Conservation (phyloP, 1,139 yeast genomes). For the Magnusiomyces ingens region DNA sequence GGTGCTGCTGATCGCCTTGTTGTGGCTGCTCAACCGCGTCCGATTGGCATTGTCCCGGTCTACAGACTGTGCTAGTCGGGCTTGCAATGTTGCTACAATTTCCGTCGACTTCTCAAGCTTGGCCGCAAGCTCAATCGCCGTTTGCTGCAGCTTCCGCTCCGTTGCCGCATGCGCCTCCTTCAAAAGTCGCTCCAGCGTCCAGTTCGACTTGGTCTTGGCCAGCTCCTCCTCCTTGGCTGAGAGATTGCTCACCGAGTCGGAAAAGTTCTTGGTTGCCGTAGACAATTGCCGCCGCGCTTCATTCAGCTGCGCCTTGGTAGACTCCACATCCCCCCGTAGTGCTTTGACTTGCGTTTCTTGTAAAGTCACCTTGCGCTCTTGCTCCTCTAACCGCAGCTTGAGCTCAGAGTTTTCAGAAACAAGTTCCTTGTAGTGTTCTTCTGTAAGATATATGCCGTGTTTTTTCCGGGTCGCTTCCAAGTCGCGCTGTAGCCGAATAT, state of each 20-base stretch:
- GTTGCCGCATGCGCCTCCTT: conserved; percentile 31
- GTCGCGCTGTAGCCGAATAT: conserved; percentile 55
- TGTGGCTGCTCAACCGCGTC: conserved; percentile 17
- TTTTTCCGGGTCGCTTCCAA: conserved; percentile 54
- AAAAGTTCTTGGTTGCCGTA: conserved; percentile 17
- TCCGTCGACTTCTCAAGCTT: conserved; percentile 3
- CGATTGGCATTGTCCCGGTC: conserved; percentile 18
- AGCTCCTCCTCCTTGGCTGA: conserved; percentile 21
- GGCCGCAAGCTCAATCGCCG: conserved; percentile 4
- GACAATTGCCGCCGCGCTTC: conserved; percentile 27
- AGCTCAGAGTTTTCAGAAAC: conserved; percentile 8
- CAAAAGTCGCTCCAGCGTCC: conserved; percentile 24
- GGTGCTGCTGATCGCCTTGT: conserved; percentile 12
- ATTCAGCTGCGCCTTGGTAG: conserved; percentile 23
- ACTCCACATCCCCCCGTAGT: conserved; percentile 30
- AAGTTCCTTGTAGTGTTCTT: conserved; percentile 43
- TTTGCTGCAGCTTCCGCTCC: conserved; percentile 25
- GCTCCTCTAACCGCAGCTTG: conserved; percentile 35
- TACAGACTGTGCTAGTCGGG: not conserved
- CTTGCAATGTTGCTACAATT: not conserved
- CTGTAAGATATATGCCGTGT: conserved; percentile 60
- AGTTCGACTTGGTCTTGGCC: conserved; percentile 19
- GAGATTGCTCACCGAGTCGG: conserved; percentile 19
- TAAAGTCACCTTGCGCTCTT: conserved; percentile 40
- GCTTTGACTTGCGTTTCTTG: conserved; percentile 40